phyloP scores from a whole-genome alignment of 148 eudicot genomes.

The Camellia lanceoleosa region DNA sequence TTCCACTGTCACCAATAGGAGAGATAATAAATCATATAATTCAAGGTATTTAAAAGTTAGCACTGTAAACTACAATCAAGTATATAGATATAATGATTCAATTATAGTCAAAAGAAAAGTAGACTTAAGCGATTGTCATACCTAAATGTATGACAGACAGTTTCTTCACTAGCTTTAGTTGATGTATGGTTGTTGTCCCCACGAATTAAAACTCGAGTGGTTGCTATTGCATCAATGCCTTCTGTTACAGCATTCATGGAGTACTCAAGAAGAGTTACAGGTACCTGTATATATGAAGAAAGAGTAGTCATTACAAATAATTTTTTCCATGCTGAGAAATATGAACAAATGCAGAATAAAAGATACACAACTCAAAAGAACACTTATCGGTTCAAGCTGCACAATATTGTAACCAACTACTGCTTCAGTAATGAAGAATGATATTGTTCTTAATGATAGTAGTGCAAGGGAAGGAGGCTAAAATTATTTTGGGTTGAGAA shows the following conservation, averaged over 20 bases:
- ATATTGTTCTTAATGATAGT: too few relatives aligned
- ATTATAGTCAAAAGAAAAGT: neutral
- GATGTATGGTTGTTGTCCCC: slow-evolving; percentile 48
- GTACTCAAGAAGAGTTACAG: slow-evolving; percentile 86
- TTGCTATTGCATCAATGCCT: slow-evolving; percentile 92
- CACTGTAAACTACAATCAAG: neutral
- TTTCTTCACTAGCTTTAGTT: slow-evolving; percentile 67
- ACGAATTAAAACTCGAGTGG: slow-evolving; percentile 75
- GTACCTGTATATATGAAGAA: slow-evolving; percentile 45
- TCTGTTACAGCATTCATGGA: slow-evolving; percentile 73
- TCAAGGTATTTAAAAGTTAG: neutral
- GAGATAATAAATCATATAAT: neutral
- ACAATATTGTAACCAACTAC: too few relatives aligned
- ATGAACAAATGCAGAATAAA: neutral
- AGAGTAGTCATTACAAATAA: slow-evolving; percentile 5
- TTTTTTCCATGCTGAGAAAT: neutral
- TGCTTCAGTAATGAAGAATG: too few relatives aligned
- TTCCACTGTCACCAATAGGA: slow-evolving; percentile 55
- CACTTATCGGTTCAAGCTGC: too few relatives aligned
- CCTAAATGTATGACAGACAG: slow-evolving; percentile 66
- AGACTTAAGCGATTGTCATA: slow-evolving; percentile 11
- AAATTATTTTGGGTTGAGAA: too few relatives aligned
- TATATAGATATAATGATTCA: neutral
- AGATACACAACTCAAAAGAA: neutral
- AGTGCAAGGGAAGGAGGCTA: too few relatives aligned